A percentile compares a stretch with the other conserved stretches of the same genome.
Conservation (phyloP, 768 basidiomycete genomes). For the Suillus spraguei region DNA sequence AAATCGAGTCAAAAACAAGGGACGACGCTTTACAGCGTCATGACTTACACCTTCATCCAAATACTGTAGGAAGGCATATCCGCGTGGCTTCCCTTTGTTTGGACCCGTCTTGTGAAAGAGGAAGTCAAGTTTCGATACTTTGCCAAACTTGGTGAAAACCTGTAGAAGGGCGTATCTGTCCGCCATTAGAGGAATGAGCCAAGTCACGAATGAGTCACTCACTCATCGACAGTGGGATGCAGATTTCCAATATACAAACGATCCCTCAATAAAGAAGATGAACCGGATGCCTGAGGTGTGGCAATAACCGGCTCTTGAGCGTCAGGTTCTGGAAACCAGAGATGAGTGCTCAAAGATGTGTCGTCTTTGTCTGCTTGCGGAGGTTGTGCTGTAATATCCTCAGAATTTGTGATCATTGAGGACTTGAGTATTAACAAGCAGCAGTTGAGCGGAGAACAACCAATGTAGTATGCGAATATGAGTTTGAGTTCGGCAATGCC, state of each 20-base stretch:
- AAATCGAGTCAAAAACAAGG: slow-evolving; percentile 30
- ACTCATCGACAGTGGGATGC: slow-evolving; percentile 88
- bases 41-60: slow-evolving; percentile 73
- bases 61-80: slow-evolving; percentile 95
- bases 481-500: background rate
- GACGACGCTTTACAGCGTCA: slow-evolving; percentile 21
- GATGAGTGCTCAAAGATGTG: slow-evolving; percentile 18
- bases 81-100: slow-evolving; percentile 89
- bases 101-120: slow-evolving; percentile 93
- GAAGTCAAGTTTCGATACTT: slow-evolving; percentile 90
- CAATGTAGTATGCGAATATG: no score
- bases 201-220: slow-evolving; percentile 24
- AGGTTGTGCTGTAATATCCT: background rate
- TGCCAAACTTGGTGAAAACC: slow-evolving; percentile 90
- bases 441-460: background rate
- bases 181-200: slow-evolving; percentile 16
- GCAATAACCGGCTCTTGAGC: slow-evolving; percentile 7
- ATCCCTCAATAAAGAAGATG: slow-evolving; percentile 54
- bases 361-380: slow-evolving; percentile 5
- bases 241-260: slow-evolving; percentile 91
- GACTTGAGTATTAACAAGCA: background rate
- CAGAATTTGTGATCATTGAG: slow-evolving; percentile 4
- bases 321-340: slow-evolving; percentile 37
- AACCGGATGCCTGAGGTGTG: slow-evolving; percentile 19
- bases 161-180: slow-evolving; percentile 85